Percentiles rank a stretch among this genome's conserved stretches.
These are phyloP conservation scores for Zygoascus sp. DNA, from an alignment of 1,139 yeast genomes.

Conservation along the genomic window DNA sequence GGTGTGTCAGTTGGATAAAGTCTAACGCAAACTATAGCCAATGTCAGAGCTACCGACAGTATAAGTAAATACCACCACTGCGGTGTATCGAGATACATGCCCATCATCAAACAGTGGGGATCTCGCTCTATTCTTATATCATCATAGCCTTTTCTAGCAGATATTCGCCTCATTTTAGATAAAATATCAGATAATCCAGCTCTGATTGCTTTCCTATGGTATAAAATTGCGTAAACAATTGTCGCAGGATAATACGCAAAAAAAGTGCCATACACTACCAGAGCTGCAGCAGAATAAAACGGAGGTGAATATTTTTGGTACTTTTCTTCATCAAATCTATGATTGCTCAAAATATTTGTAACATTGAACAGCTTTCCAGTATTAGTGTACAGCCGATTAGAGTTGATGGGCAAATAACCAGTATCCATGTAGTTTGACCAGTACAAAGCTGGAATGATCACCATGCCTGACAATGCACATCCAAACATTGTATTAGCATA, in stretches of 20 bases:
- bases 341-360: constrained; percentile 38
- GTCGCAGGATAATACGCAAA: constrained; percentile 36
- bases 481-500: constrained; percentile 44
- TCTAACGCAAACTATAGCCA: constrained; percentile 46
- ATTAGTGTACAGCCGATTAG: constrained; percentile 46
- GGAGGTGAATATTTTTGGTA: constrained; percentile 47
- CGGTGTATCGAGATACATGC: constrained; percentile 54
- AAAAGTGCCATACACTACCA: constrained; percentile 36
- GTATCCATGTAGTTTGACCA: constrained; percentile 50
- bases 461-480: constrained; percentile 39
- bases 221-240: constrained; percentile 49
- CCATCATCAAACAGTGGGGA: constrained; percentile 53
- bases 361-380: constrained; percentile 45
- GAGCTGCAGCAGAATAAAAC: constrained; percentile 38
- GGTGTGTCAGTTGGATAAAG: constrained; percentile 43
- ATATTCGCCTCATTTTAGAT: neutral
- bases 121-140: constrained; percentile 21
- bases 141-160: neutral
- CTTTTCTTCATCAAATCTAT: constrained; percentile 32
- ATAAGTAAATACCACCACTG: constrained; percentile 51
- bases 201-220: constrained; percentile 14
- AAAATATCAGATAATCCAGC: constrained; percentile 11
- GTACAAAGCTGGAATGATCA: constrained; percentile 44
- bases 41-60: constrained; percentile 42
- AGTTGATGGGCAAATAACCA: constrained; percentile 52